These are phyloP conservation scores for Nicotiana noctiflora DNA, from an alignment of 257 asterid genomes.

Conservation along the genomic window DNA sequence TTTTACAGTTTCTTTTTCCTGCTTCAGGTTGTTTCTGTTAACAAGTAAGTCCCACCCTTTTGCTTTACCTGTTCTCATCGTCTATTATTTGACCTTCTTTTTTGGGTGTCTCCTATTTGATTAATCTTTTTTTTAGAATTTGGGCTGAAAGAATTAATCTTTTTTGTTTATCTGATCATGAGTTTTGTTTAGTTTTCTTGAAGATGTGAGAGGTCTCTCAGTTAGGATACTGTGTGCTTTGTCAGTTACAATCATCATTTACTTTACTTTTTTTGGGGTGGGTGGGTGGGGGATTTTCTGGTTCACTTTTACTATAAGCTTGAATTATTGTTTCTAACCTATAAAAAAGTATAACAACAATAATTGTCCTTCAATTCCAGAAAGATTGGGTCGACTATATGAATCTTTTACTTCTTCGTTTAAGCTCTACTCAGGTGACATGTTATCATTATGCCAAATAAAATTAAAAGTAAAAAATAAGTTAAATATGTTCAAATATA, in stretches of 20 bases:
- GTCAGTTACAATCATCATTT: background rate
- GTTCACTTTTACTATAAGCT: background rate
- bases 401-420: no score
- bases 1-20: background rate
- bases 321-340: background rate
- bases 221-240: background rate
- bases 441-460: no score
- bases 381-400: no score
- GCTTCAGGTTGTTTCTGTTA: background rate
- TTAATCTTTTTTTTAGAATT: background rate
- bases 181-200: background rate
- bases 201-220: background rate
- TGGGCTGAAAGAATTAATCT: background rate
- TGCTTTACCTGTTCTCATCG: background rate
- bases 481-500: no score
- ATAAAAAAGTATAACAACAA: background rate
- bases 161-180: background rate
- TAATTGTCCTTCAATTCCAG: no score
- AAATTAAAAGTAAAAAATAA: no score
- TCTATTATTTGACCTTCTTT: background rate
- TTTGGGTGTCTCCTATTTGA: background rate
- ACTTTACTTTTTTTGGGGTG: no score
- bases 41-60: slow-evolving; percentile 7
- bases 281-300: background rate
- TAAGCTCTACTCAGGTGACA: no score